These are phyloP conservation scores for Simplicillium sp. DNA, from an alignment of 2,329 filamentous ascomycete genomes.

Conservation along the genomic window DNA sequence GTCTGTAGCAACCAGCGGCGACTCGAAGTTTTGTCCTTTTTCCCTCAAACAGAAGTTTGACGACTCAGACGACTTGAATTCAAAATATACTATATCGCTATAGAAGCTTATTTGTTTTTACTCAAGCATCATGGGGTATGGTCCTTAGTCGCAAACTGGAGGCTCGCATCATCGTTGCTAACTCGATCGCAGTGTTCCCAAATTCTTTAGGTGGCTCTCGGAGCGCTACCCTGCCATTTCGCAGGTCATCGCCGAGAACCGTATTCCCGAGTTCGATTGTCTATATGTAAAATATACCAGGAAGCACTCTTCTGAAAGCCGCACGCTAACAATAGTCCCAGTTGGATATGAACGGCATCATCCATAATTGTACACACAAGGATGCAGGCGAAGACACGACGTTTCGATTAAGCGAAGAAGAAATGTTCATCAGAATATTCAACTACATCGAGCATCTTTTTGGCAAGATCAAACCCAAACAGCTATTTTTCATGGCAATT, in stretches of 20 bases:
- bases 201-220: slow-evolving; percentile 98
- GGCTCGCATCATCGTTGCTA: too few relatives aligned
- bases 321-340: slow-evolving; percentile 28
- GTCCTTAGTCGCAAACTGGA: too few relatives aligned
- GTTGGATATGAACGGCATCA: slow-evolving; percentile 98
- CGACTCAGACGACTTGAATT: too few relatives aligned
- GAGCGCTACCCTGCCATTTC: slow-evolving; percentile 98
- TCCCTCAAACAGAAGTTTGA: too few relatives aligned
- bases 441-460: slow-evolving; percentile 99
- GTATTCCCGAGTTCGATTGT: slow-evolving; percentile 97
- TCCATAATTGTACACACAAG: slow-evolving; percentile 98
- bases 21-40: too few relatives aligned
- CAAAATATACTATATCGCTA: too few relatives aligned
- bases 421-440: slow-evolving; percentile 99
- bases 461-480: slow-evolving; percentile 96
- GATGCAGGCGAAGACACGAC: slow-evolving; percentile 79
- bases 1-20: too few relatives aligned
- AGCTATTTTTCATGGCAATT: slow-evolving; percentile 99
- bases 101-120: too few relatives aligned
- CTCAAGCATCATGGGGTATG: background rate
- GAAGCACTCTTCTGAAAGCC: slow-evolving; percentile 12
- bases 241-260: slow-evolving; percentile 95
- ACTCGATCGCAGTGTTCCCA: slow-evolving; percentile 46
- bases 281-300: slow-evolving; percentile 57
- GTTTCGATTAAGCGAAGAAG: slow-evolving; percentile 89